phyloP scores from a whole-genome alignment of 73 alveolate genomes.

The Blepharisma japonicum region DNA sequence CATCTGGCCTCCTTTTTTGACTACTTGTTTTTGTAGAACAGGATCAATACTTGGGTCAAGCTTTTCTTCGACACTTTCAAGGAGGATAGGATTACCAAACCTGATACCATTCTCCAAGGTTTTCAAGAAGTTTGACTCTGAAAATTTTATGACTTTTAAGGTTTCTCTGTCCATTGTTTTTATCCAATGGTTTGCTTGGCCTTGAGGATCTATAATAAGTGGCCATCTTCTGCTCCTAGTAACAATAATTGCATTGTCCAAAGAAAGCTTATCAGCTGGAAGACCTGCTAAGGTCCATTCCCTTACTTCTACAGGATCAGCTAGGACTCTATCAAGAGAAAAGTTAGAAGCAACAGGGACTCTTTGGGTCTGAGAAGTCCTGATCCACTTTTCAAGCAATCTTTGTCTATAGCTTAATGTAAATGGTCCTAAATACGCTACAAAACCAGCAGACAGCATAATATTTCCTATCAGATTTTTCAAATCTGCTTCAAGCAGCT shows the following conservation, averaged over 20 bases:
- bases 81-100: constrained; percentile 93
- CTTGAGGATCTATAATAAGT: constrained; percentile 99
- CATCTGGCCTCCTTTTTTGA: constrained; percentile 93
- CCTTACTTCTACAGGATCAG: constrained; percentile 95
- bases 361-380: constrained; percentile 49
- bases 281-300: constrained; percentile 84
- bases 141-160: constrained; percentile 85
- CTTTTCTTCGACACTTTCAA: constrained; percentile 98
- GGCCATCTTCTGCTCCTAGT: constrained; percentile 99
- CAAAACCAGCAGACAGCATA: constrained; percentile 96
- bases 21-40: constrained; percentile 88
- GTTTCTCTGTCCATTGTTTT: constrained; percentile 93
- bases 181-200: constrained; percentile 99
- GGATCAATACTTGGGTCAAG: constrained; percentile 99
- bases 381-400: constrained; percentile 73
- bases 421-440: constrained; percentile 99
- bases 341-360: constrained; percentile 76
- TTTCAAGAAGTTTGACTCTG: constrained; percentile 94
- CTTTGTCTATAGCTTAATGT: constrained; percentile 94
- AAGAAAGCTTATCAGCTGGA: constrained; percentile 96
- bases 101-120: constrained; percentile 96
- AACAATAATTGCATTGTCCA: constrained; percentile 98
- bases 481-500: constrained; percentile 80
- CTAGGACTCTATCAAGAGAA: constrained; percentile 84
- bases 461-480: constrained; percentile 97